phyloP scores from a whole-genome alignment of 306 rosid species.

The Gleditsia sinensis region DNA sequence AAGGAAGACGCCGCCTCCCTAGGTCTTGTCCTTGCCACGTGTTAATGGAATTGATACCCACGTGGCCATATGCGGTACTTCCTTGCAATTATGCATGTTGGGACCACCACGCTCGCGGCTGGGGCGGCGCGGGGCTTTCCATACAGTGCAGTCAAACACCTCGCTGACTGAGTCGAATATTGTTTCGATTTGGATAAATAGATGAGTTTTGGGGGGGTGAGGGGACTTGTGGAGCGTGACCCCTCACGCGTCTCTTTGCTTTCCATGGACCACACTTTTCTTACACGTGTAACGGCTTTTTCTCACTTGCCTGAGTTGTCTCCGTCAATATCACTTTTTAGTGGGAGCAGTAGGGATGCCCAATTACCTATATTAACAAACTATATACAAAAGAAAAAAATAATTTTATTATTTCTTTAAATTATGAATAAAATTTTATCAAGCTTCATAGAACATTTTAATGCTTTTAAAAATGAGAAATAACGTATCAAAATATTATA shows the following conservation, averaged over 20 bases:
- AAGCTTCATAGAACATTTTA: too few species aligned
- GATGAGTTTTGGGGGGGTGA: neutral
- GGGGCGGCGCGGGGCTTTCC: slow-evolving; percentile 50
- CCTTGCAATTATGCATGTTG: slow-evolving; percentile 17
- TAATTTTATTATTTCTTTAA: too few species aligned
- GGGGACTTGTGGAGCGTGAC: slow-evolving; percentile 29
- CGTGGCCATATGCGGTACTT: slow-evolving; percentile 28
- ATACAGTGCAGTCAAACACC: slow-evolving; percentile 50
- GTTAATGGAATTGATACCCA: neutral
- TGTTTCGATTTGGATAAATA: neutral
- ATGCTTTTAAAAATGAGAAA: too few species aligned
- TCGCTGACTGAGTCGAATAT: slow-evolving; percentile 56
- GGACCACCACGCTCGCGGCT: slow-evolving; percentile 44
- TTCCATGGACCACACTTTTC: neutral
- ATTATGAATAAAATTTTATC: too few species aligned
- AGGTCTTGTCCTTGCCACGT: slow-evolving; percentile 19
- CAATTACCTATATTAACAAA: too few species aligned
- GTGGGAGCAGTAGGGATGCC: neutral
- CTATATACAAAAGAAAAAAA: too few species aligned
- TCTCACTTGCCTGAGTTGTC: neutral
- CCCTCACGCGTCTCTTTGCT: slow-evolving; percentile 20
- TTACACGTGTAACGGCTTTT: slow-evolving; percentile 26
- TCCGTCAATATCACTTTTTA: neutral
- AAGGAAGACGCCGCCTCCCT: slow-evolving; percentile 37
- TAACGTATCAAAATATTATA: too few species aligned